A percentile compares a stretch with the other conserved stretches of the same genome.
Evolutionary conservation across 139 green algal genomes (phyloP).

Genomic region (Chlamydomonas incerta): DNA sequence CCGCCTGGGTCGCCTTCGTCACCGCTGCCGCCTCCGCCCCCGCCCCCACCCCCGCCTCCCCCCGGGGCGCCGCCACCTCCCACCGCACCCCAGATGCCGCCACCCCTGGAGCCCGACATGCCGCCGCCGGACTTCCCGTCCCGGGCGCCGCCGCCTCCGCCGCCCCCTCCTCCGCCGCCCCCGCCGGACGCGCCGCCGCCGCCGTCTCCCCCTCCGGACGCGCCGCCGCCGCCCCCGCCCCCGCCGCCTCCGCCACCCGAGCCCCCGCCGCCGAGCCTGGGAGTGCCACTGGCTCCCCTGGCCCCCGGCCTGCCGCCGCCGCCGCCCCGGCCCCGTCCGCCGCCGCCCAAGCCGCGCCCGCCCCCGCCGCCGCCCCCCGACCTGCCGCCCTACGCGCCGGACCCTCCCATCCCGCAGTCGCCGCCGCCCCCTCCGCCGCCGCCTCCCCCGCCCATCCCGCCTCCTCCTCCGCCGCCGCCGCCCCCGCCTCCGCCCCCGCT

Average conservation of each 20-base stretch:
- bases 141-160: not conserved
- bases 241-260: no score
- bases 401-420: not conserved
- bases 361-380: slow-evolving; percentile 7
- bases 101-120: not conserved
- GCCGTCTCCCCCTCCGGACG: not conserved
- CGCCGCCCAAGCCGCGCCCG: not conserved
- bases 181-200: no score
- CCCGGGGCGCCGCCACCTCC: not conserved
- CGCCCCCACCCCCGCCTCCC: not conserved
- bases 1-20: not conserved
- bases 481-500: slow-evolving; percentile 13
- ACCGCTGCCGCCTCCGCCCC: not conserved
- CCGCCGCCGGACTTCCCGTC: not conserved
- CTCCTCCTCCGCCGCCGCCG: slow-evolving; percentile 12
- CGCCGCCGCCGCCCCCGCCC: not conserved
- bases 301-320: not conserved
- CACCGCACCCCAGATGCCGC: not conserved
- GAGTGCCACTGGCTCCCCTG: not conserved
- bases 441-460: slow-evolving; percentile 13
- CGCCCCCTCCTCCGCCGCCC: no score
- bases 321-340: not conserved
- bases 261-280: no score
- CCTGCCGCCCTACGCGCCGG: not conserved
- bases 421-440: slow-evolving; percentile 13